Evolutionary conservation across 495 filamentous ascomycete species (phyloP).

Genomic region (Aspergillus saccharolyticus): DNA sequence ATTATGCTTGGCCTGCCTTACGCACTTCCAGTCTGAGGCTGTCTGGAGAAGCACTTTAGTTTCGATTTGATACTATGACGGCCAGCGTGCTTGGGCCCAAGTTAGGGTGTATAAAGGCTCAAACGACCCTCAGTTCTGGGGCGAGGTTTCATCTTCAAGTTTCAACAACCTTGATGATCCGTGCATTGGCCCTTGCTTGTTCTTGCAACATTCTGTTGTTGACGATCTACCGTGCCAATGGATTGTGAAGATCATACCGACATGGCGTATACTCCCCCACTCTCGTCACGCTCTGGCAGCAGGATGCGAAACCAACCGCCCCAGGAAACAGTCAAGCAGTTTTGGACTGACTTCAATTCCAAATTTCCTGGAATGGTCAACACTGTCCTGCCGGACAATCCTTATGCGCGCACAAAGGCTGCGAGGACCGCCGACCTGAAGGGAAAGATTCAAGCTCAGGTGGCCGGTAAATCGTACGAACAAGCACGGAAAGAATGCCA

Average conservation of each 20-base stretch:
- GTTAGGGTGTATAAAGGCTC: not conserved
- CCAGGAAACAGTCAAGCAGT: slow-evolving; percentile 67
- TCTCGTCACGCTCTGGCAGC: slow-evolving; percentile 37
- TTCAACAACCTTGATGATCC: not conserved
- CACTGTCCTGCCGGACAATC: slow-evolving; percentile 68
- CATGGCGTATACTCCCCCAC: slow-evolving; percentile 24
- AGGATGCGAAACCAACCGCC: slow-evolving; percentile 48
- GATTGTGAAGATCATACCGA: slow-evolving; percentile 34
- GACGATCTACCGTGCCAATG: slow-evolving; percentile 14
- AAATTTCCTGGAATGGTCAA: slow-evolving; percentile 58
- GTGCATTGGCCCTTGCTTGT: not conserved
- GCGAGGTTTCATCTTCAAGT: not conserved
- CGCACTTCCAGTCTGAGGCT: not conserved
- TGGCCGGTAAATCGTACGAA: slow-evolving; percentile 62
- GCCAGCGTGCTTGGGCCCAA: not conserved
- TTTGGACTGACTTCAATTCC: slow-evolving; percentile 73
- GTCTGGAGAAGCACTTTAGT: not conserved
- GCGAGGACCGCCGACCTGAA: slow-evolving; percentile 49
- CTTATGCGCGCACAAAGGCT: slow-evolving; percentile 59
- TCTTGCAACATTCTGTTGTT: not conserved
- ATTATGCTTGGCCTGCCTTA: not conserved
- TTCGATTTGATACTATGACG: not conserved
- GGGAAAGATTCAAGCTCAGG: slow-evolving; percentile 48
- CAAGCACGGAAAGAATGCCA: slow-evolving; percentile 65
- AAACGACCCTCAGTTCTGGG: too few relatives aligned